phyloP scores from a whole-genome alignment of 768 basidiomycete genomes.

The Kwoniella sp. region DNA sequence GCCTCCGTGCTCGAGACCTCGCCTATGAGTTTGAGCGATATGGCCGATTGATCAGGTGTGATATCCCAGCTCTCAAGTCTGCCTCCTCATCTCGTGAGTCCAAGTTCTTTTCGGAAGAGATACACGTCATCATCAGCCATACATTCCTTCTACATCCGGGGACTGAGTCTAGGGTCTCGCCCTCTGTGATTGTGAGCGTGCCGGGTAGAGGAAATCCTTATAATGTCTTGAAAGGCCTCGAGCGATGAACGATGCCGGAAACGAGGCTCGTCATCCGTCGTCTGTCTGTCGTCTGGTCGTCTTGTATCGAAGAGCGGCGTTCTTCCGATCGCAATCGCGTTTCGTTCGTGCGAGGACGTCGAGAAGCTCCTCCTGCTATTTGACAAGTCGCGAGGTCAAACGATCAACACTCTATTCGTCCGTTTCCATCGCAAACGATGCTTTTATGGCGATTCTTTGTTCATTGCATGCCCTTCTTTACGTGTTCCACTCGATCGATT shows the following conservation, averaged over 20 bases:
- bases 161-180: too few relatives aligned
- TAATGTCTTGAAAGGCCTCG: neutral
- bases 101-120: neutral
- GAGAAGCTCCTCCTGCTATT: neutral
- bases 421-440: too few relatives aligned
- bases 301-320: neutral
- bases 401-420: too few relatives aligned
- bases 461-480: too few relatives aligned
- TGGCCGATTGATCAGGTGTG: conserved; percentile 49
- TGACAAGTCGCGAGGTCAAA: conserved; percentile 4
- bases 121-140: too few relatives aligned
- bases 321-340: neutral
- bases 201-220: neutral
- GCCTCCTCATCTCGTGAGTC: conserved; percentile 48
- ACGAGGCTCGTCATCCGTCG: neutral
- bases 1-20: conserved; percentile 48
- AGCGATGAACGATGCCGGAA: neutral
- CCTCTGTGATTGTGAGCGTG: neutral
- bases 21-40: conserved; percentile 55
- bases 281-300: neutral
- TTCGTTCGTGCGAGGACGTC: neutral
- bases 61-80: conserved; percentile 48
- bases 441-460: too few relatives aligned
- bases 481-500: too few relatives aligned
- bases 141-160: too few relatives aligned